A percentile compares a stretch with the other conserved stretches of the same genome.
phyloP scores from a whole-genome alignment of 352 stramenopile genomes.

The Phytophthora syringae region DNA sequence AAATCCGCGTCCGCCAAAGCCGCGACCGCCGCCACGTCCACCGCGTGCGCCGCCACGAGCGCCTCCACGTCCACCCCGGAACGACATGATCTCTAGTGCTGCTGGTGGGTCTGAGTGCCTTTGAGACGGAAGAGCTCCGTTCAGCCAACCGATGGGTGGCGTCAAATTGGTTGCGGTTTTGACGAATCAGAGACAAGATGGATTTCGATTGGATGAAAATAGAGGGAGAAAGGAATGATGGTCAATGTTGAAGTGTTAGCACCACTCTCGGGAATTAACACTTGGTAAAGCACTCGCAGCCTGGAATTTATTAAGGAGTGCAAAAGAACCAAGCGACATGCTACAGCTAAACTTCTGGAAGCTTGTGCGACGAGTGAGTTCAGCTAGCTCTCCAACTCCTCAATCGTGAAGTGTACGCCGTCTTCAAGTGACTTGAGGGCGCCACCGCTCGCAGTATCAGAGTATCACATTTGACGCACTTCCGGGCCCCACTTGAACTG shows the following conservation, averaged over 20 bases:
- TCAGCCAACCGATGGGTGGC: slow-evolving; percentile 40
- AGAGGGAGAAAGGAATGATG: neutral
- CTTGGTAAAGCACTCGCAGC: too few species aligned
- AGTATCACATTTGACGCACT: too few species aligned
- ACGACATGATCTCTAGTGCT: slow-evolving; percentile 51
- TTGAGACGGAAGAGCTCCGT: slow-evolving; percentile 24
- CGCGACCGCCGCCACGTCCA: slow-evolving; percentile 47
- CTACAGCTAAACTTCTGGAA: too few species aligned
- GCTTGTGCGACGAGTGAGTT: too few species aligned
- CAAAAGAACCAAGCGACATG: too few species aligned
- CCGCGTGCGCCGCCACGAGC: slow-evolving; percentile 48
- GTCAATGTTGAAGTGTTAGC: slow-evolving; percentile 15
- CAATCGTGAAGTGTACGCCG: too few species aligned
- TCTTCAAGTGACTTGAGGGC: too few species aligned
- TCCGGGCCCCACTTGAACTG: too few species aligned
- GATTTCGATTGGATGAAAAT: slow-evolving; percentile 11
- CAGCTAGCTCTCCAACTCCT: too few species aligned
- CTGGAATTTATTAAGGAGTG: too few species aligned
- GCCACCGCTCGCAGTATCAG: too few species aligned
- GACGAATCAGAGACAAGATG: slow-evolving; percentile 7
- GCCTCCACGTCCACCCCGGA: slow-evolving; percentile 60
- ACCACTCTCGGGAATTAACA: too few species aligned
- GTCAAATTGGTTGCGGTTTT: slow-evolving; percentile 20
- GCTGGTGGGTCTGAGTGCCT: slow-evolving; percentile 11
- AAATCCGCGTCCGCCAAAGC: slow-evolving; percentile 37